Percentiles rank a stretch among this genome's conserved stretches.
phyloP scores from a whole-genome alignment of 1,284 basidiomycete genomes.

The Melampsora larici-populina region DNA sequence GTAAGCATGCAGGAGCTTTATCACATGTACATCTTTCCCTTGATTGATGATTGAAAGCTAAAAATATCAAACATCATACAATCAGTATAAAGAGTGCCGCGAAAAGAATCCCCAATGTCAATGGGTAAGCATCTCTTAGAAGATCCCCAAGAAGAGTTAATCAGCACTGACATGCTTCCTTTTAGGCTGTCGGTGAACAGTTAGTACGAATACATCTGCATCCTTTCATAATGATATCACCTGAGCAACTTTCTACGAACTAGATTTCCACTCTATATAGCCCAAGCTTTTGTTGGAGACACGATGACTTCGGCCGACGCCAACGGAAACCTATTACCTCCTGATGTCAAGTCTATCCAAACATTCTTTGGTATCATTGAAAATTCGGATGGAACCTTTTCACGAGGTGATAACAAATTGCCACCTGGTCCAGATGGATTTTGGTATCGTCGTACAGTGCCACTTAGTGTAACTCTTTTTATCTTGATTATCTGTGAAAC shows the following conservation, averaged over 20 bases:
- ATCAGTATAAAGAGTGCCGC: background rate
- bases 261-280: background rate
- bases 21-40: background rate
- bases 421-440: background rate
- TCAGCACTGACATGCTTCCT: too few relatives aligned
- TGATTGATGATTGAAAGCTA: background rate
- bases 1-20: background rate
- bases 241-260: background rate
- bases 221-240: too few relatives aligned
- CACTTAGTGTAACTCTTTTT: background rate
- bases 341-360: background rate
- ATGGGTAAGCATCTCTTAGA: background rate
- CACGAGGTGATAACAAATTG: background rate
- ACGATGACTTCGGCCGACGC: background rate
- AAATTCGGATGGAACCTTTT: background rate
- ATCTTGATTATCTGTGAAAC: too few relatives aligned
- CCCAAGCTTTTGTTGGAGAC: too few relatives aligned
- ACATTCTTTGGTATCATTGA: background rate
- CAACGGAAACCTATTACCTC: background rate
- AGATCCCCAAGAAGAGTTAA: too few relatives aligned
- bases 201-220: too few relatives aligned
- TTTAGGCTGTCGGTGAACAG: too few relatives aligned
- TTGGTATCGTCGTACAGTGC: conserved; percentile 2
- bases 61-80: background rate
- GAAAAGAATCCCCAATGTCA: conserved; percentile 1